Evolutionary conservation across 306 rosid genomes (phyloP), one percentile per base, ranked within the genome.

Genomic region (Alnus glutinosa): DNA sequence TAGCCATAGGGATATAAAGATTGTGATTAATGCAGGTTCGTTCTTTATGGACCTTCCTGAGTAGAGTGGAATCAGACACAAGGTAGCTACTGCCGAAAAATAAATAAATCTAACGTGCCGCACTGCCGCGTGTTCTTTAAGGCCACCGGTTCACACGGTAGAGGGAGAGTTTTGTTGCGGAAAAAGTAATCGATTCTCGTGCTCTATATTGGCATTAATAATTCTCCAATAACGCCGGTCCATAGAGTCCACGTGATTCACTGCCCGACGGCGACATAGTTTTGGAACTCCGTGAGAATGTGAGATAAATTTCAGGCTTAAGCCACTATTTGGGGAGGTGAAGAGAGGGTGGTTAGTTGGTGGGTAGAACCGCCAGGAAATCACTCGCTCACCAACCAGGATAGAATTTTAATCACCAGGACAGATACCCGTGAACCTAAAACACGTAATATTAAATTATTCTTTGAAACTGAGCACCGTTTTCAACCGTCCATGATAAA

Each of bases 341-440:
- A 52, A 57, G 57, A 34, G 19, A 55, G 47, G 69, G 15, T 2
- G 42, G 67, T 80, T 76, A 39, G 88, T 77, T 57, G 89, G 88
- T 59, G 49, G 85, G 75, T 72, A 62, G 37, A 71, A 80, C 73
- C 46, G 39, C 83, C 74, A 9, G 0, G 1, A 67, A 18, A 16
- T 55, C 18, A 11, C 49, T 13, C 74, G 72, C 80, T 79, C 66
- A 77, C 59, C 78, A 30, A 70, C 62, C 30, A n/a, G 9, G 46
- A 19, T 28, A 75, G 73, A 50, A 78, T 30, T 50, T 42, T 37
- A 68, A 71, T 78, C 47, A 75, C 83, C 46, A 71, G 68, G 75
- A 78, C 66, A 1, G 76, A 80, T 14, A 49, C 85, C 92, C 89
- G 91, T 89, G 94, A 89, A 69, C 66, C 36, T 39, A 19, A 67